Evolutionary conservation across 139 green algal genomes (phyloP), one percentile per base, ranked within the genome.

Genomic region (Microglena sp.): DNA sequence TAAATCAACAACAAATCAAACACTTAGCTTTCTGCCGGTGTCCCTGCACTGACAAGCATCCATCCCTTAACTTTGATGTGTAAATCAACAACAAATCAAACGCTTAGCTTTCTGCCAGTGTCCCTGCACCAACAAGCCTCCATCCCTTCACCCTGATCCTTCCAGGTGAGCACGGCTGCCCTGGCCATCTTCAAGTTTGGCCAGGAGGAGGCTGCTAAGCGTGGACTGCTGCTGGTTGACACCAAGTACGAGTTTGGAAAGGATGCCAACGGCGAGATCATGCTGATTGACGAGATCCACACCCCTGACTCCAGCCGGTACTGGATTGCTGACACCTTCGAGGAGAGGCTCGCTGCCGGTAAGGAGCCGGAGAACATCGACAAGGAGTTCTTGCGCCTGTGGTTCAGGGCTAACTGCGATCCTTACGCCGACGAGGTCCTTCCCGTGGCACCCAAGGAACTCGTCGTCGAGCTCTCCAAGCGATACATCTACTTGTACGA

Each of bases 331-430:
- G 77, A 89, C 70, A 86, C 65, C 0, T 99, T 97, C 59, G 81
- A 90, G 55, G 74, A 78, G 69, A 72, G 91, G 22, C 81, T 91
- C 60, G 78, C 79, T 5, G 71, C 70, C 0, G 86, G 84, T 0
- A 63, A 87, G 68, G 92, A 98, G 76, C 93, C 88, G 36, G 78
- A 97, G 72, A 98, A 90, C 77, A 95, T 99, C 18, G 94, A 99
- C 81, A 99, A 99, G 81, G 94, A 99, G 79, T 99, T 99, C 74
- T 70, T 99, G 62, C 77, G 94, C 22, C 80, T 99, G 22, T 99
- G 94, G 94, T 99, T 98, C 75, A 58, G 82, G 0, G 73, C 83
- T 24, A 72, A 90, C 53, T 99, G 93, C 74, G 94, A 98, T 72
- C 92, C 94, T 2, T 99, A 98, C 77, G 87, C 90, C 15, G 92